Conservation (phyloP, 306 rosid species). For the Parietaria judaica region DNA sequence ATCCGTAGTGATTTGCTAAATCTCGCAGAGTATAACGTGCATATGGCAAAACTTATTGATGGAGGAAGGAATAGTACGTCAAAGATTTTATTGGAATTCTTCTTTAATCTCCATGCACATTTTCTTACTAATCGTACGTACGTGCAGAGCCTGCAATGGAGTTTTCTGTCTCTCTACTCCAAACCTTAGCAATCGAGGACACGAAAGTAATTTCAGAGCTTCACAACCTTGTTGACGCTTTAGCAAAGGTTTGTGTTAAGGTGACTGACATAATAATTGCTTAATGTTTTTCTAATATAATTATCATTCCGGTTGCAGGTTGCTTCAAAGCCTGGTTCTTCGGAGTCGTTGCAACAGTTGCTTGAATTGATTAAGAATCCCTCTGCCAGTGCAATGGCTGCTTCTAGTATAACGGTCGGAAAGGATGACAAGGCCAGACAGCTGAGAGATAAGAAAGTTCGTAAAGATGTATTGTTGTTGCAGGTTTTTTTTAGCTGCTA, state of each 20-base stretch:
- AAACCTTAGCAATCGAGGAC: slow-evolving; percentile 63
- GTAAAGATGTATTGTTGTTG: slow-evolving; percentile 17
- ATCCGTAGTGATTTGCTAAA: slow-evolving; percentile 78
- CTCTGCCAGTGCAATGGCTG: slow-evolving; percentile 31
- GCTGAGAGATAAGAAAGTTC: slow-evolving; percentile 74
- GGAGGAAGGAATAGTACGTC: slow-evolving; percentile 96
- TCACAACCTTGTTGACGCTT: slow-evolving; percentile 88
- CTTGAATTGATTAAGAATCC: slow-evolving; percentile 85
- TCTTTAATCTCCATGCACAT: slow-evolving; percentile 9
- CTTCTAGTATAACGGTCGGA: slow-evolving; percentile 50
- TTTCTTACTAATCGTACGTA: slow-evolving; percentile 26
- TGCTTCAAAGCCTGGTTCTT: slow-evolving; percentile 84
- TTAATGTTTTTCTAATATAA: not conserved
- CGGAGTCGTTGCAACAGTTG: slow-evolving; percentile 78
- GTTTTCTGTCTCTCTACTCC: slow-evolving; percentile 78
- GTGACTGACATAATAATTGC: not conserved
- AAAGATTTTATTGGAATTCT: slow-evolving; percentile 3
- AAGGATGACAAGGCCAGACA: slow-evolving; percentile 82
- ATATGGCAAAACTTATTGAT: slow-evolving; percentile 92
- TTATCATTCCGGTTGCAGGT: slow-evolving; percentile 46
- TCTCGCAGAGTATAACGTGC: slow-evolving; percentile 95
- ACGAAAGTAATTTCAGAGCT: slow-evolving; percentile 86
- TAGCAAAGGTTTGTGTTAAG: slow-evolving; percentile 64
- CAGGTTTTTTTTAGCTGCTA: not conserved
- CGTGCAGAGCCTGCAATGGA: slow-evolving; percentile 83